Base-by-base conservation (phyloP, 305 asterid genomes). In the Withania somnifera region DNA sequence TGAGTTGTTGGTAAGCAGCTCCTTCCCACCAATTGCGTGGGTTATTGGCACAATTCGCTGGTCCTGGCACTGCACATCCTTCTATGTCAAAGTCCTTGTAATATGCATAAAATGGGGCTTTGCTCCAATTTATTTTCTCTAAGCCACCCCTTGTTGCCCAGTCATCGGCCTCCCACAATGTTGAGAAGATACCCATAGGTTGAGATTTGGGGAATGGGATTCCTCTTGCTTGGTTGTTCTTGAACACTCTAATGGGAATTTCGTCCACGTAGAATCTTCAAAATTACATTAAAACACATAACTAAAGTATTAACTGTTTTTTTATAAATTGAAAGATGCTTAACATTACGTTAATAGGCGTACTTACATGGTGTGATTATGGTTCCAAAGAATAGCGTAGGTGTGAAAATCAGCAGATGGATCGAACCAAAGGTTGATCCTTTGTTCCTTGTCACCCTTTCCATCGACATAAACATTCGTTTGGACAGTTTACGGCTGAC, bases 71-170 rank as follows among this genome's bases (percentile, higher is more conserved):
- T 1, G 84, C 86, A 47, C 97, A 93, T 2, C 97, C 97, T 19
- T 93, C 97, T 47, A 93, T 86, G 84, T 91, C 95, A 77, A 93
- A 93, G 20, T 90, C 97, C 24, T 86, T 90, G 87, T 93, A 93
- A 82, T 91, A 90, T 11, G 97, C 90, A 51, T 88, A 86, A 81
- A 93, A 93, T 3, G 97, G 97, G 11, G 97, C 92, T 79, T 88
- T 90, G 87, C 90, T 87, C 97, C 97, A 93, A 45, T 93, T 89
- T 32, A 90, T 93, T 73, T 93, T 93, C 89, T 91, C 97, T 13
- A 91, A 77, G 0, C 97, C 97, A 15, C 97, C 97, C 60, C 97
- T 86, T 0, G 97, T 93, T 0, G 97, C 96, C 97, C 97, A 93
- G 77, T 93, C 96, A 5, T 93, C 96, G 1, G 97, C 97, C 82